Evolutionary conservation across 2,329 filamentous ascomycete species (phyloP), one percentile per base, ranked within the genome.

Genomic region (Colletotrichum caudatum): DNA sequence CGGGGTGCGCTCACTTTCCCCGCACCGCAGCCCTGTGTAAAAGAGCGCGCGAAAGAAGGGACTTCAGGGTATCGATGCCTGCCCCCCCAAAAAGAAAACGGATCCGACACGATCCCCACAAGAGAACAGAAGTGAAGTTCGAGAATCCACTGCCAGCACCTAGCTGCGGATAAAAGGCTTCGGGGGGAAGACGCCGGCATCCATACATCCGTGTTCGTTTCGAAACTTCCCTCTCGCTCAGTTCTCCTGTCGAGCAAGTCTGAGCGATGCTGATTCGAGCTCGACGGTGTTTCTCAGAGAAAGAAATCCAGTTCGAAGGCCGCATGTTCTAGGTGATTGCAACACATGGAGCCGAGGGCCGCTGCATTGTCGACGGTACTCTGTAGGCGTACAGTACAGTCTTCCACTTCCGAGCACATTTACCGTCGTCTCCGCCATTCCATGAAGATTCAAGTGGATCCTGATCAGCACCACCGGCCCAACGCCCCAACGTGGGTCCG

Each of bases 41-140:
- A 68, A 68, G 51, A 59, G 44, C 39, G 23, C 23, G 23, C 26
- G 59, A 64, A 69, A 69, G 54, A 46, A 66, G 69, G 69, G 69
- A 69, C 64, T 46, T 64, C 51, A 71, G 69, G 69, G 69, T 71
- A 71, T 20, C 58, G 18, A 51, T 46, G 64, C 64, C 69, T 59
- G 59, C 46, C 65, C 18, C 44, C 20, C 46, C 20, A 12, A 48
- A 48, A 50, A 68, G 23, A 71, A 53, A 61, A 71, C 59, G 54
- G 59, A 64, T 35, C 69, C 59, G 46, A 69, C 46, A 29, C 62
- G 37, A 35, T 48, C 50, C 65, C 65, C 58, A 58, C 65, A 63
- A 23, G 51, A 69, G 66, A 69, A 69, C 39, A 37, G 46, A 53
- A 66, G 62, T 39, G 56, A 70, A 46, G 53, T 57, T 63, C 41